Evolutionary conservation across 495 filamentous ascomycete species (phyloP).

Genomic region (Parmelia sp.): DNA sequence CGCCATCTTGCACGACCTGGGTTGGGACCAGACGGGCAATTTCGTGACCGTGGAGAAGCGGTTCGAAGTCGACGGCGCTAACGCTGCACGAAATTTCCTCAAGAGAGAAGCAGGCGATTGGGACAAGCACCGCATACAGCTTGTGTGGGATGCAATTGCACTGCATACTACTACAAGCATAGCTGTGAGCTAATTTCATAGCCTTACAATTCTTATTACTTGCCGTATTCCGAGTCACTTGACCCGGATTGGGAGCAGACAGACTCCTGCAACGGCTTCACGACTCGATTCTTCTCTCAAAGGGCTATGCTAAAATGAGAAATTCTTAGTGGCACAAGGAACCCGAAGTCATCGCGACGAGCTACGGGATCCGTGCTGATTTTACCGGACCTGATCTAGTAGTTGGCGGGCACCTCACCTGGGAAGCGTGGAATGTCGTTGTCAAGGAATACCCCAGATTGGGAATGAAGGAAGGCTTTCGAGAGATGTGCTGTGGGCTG

Average conservation of each 20-base stretch:
- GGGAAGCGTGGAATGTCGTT: conserved; percentile 34
- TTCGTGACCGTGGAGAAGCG: conserved; percentile 41
- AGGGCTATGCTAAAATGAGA: not conserved
- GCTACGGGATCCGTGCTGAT: conserved; percentile 43
- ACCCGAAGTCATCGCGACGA: conserved; percentile 37
- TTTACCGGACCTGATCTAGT: conserved; percentile 36
- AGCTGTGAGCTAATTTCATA: conserved; percentile 14
- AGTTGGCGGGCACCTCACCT: conserved; percentile 28
- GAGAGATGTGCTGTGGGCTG: conserved; percentile 37
- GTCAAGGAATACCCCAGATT: conserved; percentile 34
- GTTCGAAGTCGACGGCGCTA: conserved; percentile 53
- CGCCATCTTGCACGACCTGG: conserved; percentile 50
- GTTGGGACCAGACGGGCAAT: conserved; percentile 36
- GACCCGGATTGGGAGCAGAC: not conserved
- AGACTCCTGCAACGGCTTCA: not conserved
- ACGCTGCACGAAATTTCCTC: conserved; percentile 42
- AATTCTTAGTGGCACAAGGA: conserved; percentile 33
- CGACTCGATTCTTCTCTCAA: not conserved
- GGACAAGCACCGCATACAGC: conserved; percentile 36
- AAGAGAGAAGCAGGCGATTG: conserved; percentile 28
- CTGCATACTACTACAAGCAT: conserved; percentile 42
- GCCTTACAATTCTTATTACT: not conserved
- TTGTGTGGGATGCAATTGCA: conserved; percentile 52
- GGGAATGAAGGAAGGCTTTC: conserved; percentile 34
- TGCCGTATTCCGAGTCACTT: not conserved